Conservation (phyloP, 164 flowering plant species). For the Malania oleifera region DNA sequence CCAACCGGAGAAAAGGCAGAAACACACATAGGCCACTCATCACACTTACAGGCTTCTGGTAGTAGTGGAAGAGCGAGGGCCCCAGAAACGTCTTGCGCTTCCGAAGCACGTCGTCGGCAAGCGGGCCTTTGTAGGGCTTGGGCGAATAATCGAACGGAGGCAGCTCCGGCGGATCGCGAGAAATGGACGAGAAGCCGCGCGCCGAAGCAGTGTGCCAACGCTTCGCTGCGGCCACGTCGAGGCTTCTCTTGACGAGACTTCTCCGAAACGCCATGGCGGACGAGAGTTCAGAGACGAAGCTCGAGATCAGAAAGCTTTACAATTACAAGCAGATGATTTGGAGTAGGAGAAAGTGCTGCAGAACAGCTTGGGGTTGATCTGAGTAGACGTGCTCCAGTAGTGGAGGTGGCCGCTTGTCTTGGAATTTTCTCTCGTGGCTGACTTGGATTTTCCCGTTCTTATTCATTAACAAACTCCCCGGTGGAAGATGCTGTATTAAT, state of each 20-base stretch:
- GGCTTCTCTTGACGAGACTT: constrained; percentile 22
- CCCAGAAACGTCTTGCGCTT: constrained; percentile 82
- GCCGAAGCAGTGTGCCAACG: background rate
- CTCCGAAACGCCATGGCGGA: constrained; percentile 27
- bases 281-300: background rate
- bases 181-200: constrained; percentile 17
- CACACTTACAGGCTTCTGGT: constrained; percentile 80
- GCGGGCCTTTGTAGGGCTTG: constrained; percentile 63
- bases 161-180: constrained; percentile 33
- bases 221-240: constrained; percentile 1
- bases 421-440: no score
- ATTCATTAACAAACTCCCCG: no score
- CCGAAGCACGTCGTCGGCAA: constrained; percentile 57
- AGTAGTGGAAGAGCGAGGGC: constrained; percentile 79
- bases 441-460: no score
- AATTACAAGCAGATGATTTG: no score
- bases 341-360: no score
- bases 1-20: background rate
- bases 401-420: no score
- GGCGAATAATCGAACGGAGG: constrained; percentile 83
- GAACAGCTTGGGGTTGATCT: no score
- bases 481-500: no score
- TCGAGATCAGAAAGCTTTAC: no score
- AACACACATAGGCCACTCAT: no score
- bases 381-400: no score